Evolutionary conservation across 257 asterid genomes (phyloP).

Genomic region (Petunia secreta): DNA sequence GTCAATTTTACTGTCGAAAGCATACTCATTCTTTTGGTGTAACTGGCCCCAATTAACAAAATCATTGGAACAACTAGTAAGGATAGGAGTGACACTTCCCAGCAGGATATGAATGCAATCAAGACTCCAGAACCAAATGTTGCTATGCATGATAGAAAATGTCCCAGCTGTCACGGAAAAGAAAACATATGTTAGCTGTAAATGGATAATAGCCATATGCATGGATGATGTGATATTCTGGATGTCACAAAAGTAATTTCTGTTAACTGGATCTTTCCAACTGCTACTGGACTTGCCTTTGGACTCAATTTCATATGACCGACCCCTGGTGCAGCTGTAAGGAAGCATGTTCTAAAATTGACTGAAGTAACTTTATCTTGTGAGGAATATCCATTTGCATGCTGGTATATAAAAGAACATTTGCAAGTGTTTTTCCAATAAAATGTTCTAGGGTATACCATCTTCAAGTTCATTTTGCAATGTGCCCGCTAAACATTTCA

Average conservation of each 20-base stretch:
- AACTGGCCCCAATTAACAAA: slow-evolving; percentile 64
- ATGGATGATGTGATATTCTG: neutral
- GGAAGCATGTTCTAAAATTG: neutral
- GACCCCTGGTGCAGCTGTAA: neutral
- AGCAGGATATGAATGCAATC: slow-evolving; percentile 70
- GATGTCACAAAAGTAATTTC: neutral
- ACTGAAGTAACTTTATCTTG: too few species aligned
- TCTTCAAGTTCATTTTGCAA: too few species aligned
- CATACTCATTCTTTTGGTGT: slow-evolving; percentile 67
- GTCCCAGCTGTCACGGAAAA: slow-evolving; percentile 64
- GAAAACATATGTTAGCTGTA: slow-evolving; percentile 34
- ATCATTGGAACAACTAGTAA: slow-evolving; percentile 73
- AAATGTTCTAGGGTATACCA: too few species aligned
- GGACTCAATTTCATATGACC: neutral
- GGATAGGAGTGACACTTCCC: slow-evolving; percentile 87
- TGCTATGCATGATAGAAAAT: slow-evolving; percentile 72
- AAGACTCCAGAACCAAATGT: slow-evolving; percentile 74
- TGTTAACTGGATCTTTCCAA: neutral
- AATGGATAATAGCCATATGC: neutral
- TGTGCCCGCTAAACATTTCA: too few species aligned
- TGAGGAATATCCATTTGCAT: too few species aligned
- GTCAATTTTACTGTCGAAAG: slow-evolving; percentile 62
- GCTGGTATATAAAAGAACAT: too few species aligned
- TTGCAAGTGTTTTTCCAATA: too few species aligned
- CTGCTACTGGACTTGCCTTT: neutral